Base-by-base conservation (phyloP, 192 early-diverging fungal species). In the Mortierella alpina region DNA sequence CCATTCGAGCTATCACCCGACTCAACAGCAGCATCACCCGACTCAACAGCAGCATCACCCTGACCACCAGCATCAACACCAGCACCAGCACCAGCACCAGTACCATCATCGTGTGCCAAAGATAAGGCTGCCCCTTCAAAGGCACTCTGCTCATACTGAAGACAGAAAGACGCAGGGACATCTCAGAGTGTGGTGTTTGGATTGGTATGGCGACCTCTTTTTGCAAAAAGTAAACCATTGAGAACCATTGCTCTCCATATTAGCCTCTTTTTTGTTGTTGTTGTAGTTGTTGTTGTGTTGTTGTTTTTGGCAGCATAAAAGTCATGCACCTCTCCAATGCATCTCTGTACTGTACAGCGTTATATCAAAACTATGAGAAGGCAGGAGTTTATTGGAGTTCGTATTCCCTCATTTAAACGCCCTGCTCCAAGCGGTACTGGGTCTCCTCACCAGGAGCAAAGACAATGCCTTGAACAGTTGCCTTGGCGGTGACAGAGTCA, bases 391-490 rank as follows among this genome's bases (percentile, higher is more conserved):
- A 31, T 31, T 31, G 31, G 3, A 31, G 31, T 31, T 31, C 31
- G 31, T 20, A n/a, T 18, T 55, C 53, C 5, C 15, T 14, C 17
- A 6, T 22, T 67, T 72, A 79, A 31, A 60, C 54, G 45, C 77
- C 77, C 7, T 66, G 63, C 60, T 80, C 77, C 17, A 80, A 54
- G 39, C 77, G 69, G 51, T 80, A 80, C 4, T 46, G 39, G 18
- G 69, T n/a, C 48, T 80, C 77, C 22, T 80, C 77, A 52, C 77
- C 77, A 22, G 77, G 77, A 5, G 77, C 77, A 64, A 49, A 80
- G 47, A 80, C 39, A 44, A 80, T 80, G 22, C 65, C 70, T 17
- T 23, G 39, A 10, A 80, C 66, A 44, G 62, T 44, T 15, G 70
- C 51, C 66, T 80, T 80, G 65, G 57, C 77, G 11, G 77, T 80